phyloP scores from a whole-genome alignment of 768 basidiomycete species.

The Russula virescens region DNA sequence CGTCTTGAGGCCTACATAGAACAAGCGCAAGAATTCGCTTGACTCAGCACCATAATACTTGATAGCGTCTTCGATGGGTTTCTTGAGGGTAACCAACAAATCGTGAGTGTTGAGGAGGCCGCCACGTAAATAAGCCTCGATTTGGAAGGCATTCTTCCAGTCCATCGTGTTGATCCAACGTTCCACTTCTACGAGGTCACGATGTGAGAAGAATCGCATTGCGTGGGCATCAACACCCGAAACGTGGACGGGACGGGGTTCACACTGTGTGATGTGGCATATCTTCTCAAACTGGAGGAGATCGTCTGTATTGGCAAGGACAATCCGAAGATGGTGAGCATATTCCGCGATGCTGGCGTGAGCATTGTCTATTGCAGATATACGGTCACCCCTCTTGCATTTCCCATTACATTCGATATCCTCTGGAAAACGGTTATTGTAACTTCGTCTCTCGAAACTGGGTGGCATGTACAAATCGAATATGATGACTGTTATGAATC shows the following conservation, averaged over 20 bases:
- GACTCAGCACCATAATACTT: neutral
- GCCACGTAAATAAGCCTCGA: conserved; percentile 63
- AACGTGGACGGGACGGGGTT: neutral
- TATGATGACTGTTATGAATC: neutral
- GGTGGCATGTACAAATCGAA: conserved; percentile 39
- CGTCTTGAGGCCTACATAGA: neutral
- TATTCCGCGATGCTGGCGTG: conserved; percentile 47
- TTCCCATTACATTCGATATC: neutral
- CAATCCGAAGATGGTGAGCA: conserved; percentile 33
- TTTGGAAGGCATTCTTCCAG: conserved; percentile 71
- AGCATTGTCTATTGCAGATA: conserved; percentile 46
- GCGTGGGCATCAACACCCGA: neutral
- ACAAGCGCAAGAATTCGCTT: neutral
- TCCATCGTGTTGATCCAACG: conserved; percentile 41
- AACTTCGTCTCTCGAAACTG: conserved; percentile 50
- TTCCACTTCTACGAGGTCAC: conserved; percentile 28
- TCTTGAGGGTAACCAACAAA: neutral
- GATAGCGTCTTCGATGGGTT: neutral
- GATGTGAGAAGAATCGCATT: neutral
- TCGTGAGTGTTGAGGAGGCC: conserved; percentile 48
- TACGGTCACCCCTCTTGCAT: neutral
- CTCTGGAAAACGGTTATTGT: conserved; percentile 53
- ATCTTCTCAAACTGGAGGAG: neutral
- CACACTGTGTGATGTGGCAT: neutral
- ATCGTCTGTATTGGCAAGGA: neutral